Conservation (phyloP, 2,329 filamentous ascomycete species). For the Colletotrichum lupini region DNA sequence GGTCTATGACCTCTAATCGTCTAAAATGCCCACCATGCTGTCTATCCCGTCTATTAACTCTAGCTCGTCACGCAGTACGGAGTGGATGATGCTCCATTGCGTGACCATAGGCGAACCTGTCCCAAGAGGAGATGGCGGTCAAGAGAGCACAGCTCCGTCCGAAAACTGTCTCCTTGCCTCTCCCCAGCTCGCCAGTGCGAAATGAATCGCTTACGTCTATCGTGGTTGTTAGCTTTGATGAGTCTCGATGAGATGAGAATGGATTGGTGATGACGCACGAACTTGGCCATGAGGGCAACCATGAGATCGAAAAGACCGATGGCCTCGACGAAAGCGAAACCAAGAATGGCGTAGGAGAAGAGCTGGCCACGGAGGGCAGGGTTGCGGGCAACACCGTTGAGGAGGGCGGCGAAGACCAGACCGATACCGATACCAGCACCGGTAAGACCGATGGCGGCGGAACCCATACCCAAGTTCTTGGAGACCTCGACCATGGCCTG, state of each 20-base stretch:
- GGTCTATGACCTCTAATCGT: conserved; percentile 35
- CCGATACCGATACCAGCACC: conserved; percentile 96
- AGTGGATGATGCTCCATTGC: conserved; percentile 14
- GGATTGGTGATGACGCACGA: conserved; percentile 64
- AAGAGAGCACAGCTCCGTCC: conserved; percentile 17
- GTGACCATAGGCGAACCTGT: conserved; percentile 32
- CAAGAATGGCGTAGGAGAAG: conserved; percentile 95
- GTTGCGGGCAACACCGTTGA: conserved; percentile 93
- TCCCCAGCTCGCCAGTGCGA: conserved; percentile 35
- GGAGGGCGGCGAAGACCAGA: conserved; percentile 91
- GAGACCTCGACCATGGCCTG: conserved; percentile 90
- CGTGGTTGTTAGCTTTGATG: background rate
- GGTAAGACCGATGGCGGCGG: conserved; percentile 90
- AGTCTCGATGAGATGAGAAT: background rate
- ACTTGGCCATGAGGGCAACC: conserved; percentile 95
- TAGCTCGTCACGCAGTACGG: conserved; percentile 21
- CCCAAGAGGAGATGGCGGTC: conserved; percentile 7
- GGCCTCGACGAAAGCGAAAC: conserved; percentile 95
- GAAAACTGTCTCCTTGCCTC: conserved; percentile 11
- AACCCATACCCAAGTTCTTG: conserved; percentile 90
- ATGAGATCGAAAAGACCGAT: conserved; percentile 90
- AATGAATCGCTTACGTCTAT: conserved; percentile 36
- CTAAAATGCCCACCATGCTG: conserved; percentile 33
- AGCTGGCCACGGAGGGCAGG: conserved; percentile 94
- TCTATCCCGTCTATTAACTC: conserved; percentile 36